phyloP scores from a whole-genome alignment of 768 basidiomycete species.

The Serendipita sp. region DNA sequence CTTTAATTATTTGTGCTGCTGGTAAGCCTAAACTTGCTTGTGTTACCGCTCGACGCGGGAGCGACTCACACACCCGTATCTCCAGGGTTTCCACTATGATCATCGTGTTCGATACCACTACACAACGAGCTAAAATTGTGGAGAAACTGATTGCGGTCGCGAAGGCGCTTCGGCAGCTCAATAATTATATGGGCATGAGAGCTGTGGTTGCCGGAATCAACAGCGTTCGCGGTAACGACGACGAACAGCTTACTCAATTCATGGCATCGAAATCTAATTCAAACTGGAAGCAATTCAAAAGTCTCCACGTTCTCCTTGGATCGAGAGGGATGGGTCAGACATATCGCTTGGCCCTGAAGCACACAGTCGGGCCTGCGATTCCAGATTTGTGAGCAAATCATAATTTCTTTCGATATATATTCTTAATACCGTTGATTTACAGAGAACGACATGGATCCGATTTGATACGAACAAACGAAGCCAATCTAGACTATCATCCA shows the following conservation, averaged over 20 bases:
- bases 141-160: conserved; percentile 83
- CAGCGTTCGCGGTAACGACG: conserved; percentile 25
- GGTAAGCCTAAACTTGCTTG: conserved; percentile 5
- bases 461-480: conserved; percentile 72
- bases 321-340: conserved; percentile 68
- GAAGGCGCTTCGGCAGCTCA: conserved; percentile 55
- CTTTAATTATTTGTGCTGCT: conserved; percentile 3
- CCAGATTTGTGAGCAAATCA: conserved; percentile 36
- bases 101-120: conserved; percentile 66
- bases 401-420: background rate
- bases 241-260: conserved; percentile 58
- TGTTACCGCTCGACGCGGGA: background rate
- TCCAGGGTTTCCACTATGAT: conserved; percentile 81
- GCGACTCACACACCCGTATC: conserved; percentile 4
- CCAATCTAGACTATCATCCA: conserved; percentile 55
- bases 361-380: conserved; percentile 73
- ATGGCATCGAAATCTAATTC: conserved; percentile 54
- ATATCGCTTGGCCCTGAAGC: conserved; percentile 79
- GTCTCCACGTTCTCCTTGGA: conserved; percentile 72
- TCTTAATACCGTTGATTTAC: background rate
- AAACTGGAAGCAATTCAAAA: conserved; percentile 58
- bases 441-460: conserved; percentile 89
- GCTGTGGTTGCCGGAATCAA: conserved; percentile 92
- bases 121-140: conserved; percentile 59
- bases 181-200: conserved; percentile 87